A percentile compares a stretch with the other conserved stretches of the same genome.
Conservation (phyloP, 768 basidiomycete species). For the Stropharia rugosoannulata region DNA sequence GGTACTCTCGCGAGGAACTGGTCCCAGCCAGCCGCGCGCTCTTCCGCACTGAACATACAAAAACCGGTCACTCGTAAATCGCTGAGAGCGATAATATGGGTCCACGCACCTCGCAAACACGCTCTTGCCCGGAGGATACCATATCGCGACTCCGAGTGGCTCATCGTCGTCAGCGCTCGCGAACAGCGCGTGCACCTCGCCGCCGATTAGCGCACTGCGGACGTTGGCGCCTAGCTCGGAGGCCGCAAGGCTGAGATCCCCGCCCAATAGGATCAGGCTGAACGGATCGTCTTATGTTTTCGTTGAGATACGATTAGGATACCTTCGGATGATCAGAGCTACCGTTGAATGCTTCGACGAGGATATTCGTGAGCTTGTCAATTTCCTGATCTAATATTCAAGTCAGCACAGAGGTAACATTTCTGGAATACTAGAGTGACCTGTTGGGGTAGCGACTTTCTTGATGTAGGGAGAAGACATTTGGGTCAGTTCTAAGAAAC, state of each 20-base stretch:
- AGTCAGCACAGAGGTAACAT: no score
- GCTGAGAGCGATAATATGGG: neutral
- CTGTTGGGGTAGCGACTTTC: no score
- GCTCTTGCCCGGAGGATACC: conserved; percentile 29
- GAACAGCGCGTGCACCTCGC: conserved; percentile 25
- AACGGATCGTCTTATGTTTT: conserved; percentile 12
- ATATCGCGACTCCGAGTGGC: conserved; percentile 29
- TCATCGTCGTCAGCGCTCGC: conserved; percentile 18
- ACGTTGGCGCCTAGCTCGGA: conserved; percentile 19
- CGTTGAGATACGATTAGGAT: neutral
- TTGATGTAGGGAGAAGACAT: no score
- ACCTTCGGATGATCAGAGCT: neutral
- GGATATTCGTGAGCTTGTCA: conserved; percentile 5
- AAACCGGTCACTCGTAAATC: neutral
- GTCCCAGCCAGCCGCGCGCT: conserved; percentile 26
- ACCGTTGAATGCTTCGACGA: conserved; percentile 14
- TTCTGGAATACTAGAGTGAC: no score
- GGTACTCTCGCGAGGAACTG: conserved; percentile 21
- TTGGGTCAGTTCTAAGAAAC: no score
- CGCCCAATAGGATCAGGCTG: conserved; percentile 16
- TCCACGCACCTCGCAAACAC: conserved; percentile 21
- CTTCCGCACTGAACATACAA: conserved; percentile 19
- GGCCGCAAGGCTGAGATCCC: conserved; percentile 16
- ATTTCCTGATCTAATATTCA: conserved; percentile 5
- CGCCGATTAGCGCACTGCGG: conserved; percentile 22